Conservation (phyloP, 1,139 yeast species). For the Lodderomyces elongisporus region DNA sequence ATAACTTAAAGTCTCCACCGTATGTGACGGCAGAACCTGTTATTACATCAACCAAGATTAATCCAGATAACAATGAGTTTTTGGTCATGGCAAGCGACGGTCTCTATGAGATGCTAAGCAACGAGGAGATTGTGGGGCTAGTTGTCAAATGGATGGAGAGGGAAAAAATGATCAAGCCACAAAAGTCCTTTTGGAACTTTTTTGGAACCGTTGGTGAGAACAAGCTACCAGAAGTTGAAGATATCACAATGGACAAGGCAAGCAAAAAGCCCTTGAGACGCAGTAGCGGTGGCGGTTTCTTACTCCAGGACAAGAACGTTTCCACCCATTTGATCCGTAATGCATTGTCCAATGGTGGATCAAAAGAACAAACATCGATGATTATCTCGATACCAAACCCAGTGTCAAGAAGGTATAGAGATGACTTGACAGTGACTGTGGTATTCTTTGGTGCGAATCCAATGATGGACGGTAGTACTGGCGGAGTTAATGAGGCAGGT, state of each 20-base stretch:
- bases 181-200: constrained; percentile 41
- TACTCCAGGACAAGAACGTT: constrained; percentile 77
- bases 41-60: constrained; percentile 73
- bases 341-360: constrained; percentile 86
- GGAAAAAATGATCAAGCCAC: constrained; percentile 58
- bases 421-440: constrained; percentile 93
- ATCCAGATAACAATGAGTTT: constrained; percentile 72
- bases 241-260: constrained; percentile 52
- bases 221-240: constrained; percentile 58
- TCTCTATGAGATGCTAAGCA: constrained; percentile 81
- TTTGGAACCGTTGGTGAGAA: constrained; percentile 41
- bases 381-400: constrained; percentile 92
- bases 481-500: constrained; percentile 39
- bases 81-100: constrained; percentile 95
- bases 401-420: constrained; percentile 85
- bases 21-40: constrained; percentile 97
- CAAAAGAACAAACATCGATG: constrained; percentile 81
- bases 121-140: constrained; percentile 87
- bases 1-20: constrained; percentile 82
- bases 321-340: constrained; percentile 91
- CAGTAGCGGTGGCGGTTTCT: constrained; percentile 34
- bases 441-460: constrained; percentile 74
- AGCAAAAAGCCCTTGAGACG: constrained; percentile 45
- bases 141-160: constrained; percentile 93
- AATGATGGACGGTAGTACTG: constrained; percentile 13